Evolutionary conservation across 345 rosid species (phyloP).

Genomic region (Excoecaria cochinchinensis): DNA sequence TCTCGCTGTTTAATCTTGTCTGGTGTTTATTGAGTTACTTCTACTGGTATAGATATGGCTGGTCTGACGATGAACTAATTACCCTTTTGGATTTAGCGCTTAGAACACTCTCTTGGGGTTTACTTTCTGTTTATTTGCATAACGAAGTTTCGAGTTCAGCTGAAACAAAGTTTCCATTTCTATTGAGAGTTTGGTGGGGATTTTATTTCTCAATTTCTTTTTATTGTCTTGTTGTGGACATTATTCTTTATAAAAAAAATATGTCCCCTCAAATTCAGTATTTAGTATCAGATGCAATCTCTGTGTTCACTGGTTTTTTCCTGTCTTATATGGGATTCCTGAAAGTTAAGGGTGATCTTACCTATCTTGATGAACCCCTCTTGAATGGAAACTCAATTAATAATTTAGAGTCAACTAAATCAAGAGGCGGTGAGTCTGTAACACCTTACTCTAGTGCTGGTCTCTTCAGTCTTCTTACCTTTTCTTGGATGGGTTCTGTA

Average conservation of each 20-base stretch:
- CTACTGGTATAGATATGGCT: conserved; percentile 53
- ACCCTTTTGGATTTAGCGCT: conserved; percentile 55
- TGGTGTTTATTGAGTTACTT: conserved; percentile 55
- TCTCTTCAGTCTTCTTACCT: conserved; percentile 27
- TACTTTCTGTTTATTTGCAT: conserved; percentile 38
- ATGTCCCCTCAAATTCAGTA: conserved; percentile 22
- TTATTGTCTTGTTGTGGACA: conserved; percentile 54
- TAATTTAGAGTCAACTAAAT: not conserved
- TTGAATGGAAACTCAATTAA: conserved; percentile 22
- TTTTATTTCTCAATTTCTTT: conserved; percentile 53
- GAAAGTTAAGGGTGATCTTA: conserved; percentile 29
- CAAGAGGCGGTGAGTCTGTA: conserved; percentile 22
- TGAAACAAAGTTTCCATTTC: conserved; percentile 39
- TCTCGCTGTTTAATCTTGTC: conserved; percentile 46
- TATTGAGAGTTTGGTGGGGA: conserved; percentile 68
- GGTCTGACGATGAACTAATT: conserved; percentile 47
- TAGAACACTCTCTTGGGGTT: conserved; percentile 62
- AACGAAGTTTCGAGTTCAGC: conserved; percentile 23
- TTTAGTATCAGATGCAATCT: conserved; percentile 48
- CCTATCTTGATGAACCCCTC: conserved; percentile 42
- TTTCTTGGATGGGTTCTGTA: conserved; percentile 23
- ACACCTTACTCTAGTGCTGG: conserved; percentile 34
- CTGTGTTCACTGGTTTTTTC: conserved; percentile 43
- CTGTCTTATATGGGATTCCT: conserved; percentile 51
- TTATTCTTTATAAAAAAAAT: conserved; percentile 35